Evolutionary conservation across 2,329 filamentous ascomycete species (phyloP).

Genomic region (Colletotrichum sp.): DNA sequence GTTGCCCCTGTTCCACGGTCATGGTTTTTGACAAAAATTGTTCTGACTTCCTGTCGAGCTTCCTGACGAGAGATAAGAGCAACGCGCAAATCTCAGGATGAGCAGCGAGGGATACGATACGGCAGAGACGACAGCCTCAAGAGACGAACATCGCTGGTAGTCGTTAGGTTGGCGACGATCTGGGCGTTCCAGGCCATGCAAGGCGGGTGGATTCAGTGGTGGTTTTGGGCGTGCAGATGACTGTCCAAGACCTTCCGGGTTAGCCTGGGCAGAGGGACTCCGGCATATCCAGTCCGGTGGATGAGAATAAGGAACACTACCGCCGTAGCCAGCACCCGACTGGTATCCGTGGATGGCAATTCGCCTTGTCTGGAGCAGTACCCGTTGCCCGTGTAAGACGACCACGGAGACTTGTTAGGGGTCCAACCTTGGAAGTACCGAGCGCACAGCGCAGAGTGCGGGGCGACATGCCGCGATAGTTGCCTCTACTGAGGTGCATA

Average conservation of each 20-base stretch:
- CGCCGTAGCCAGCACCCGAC: neutral
- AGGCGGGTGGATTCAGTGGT: neutral
- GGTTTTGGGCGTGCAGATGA: neutral
- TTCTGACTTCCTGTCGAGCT: neutral
- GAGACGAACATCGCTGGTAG: neutral
- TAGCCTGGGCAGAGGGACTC: neutral
- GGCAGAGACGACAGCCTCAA: neutral
- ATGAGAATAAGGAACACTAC: neutral
- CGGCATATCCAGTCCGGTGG: neutral
- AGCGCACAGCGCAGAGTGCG: slow-evolving; percentile 2
- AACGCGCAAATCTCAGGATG: neutral
- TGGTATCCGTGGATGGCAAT: neutral
- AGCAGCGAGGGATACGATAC: neutral
- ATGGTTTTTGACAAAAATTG: neutral
- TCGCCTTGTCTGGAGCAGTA: neutral
- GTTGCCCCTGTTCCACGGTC: neutral
- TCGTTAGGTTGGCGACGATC: neutral
- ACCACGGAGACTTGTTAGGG: neutral
- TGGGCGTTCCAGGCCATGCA: slow-evolving; percentile 5
- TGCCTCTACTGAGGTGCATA: neutral
- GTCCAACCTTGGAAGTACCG: neutral
- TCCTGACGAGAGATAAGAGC: neutral
- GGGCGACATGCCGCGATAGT: neutral
- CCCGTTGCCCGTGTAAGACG: neutral
- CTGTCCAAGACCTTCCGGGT: neutral